Percentiles rank a stretch among this genome's conserved stretches.
Conservation (phyloP, 2,329 filamentous ascomycete species). For the Bipolaris bicolor region DNA sequence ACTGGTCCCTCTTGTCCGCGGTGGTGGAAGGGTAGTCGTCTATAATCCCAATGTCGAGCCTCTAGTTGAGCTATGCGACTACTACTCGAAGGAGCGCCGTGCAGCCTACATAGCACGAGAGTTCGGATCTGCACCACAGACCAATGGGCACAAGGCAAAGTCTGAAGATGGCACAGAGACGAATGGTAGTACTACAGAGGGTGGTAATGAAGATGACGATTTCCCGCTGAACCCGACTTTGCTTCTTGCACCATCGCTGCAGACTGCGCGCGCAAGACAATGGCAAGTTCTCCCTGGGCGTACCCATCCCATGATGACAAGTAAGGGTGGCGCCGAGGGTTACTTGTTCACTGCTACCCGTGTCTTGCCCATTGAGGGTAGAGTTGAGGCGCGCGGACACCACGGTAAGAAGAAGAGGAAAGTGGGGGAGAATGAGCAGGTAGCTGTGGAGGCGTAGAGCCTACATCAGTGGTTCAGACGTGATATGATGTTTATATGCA, state of each 20-base stretch:
- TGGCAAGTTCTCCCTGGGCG: constrained; percentile 93
- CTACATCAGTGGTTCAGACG: background rate
- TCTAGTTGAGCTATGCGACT: constrained; percentile 76
- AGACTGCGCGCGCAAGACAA: constrained; percentile 76
- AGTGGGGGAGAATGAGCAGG: constrained; percentile 22
- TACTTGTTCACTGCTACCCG: constrained; percentile 85
- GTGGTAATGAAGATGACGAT: constrained; percentile 57
- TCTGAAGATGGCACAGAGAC: constrained; percentile 25
- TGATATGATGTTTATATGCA: background rate
- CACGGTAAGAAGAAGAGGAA: constrained; percentile 70
- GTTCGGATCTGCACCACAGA: constrained; percentile 26
- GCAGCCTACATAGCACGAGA: constrained; percentile 64
- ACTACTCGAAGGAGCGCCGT: constrained; percentile 80
- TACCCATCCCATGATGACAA: constrained; percentile 94
- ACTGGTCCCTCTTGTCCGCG: constrained; percentile 77
- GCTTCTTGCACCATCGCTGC: constrained; percentile 77
- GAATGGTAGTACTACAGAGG: constrained; percentile 20
- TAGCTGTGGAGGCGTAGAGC: background rate
- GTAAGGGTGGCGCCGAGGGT: constrained; percentile 83
- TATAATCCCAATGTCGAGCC: constrained; percentile 84
- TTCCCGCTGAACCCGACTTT: constrained; percentile 89
- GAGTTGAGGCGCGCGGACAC: constrained; percentile 81
- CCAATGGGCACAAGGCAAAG: constrained; percentile 20
- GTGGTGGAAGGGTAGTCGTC: constrained; percentile 83
- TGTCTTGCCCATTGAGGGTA: constrained; percentile 79